A percentile compares a stretch with the other conserved stretches of the same genome.
These are phyloP conservation scores for Ogataea polymorpha DNA, from an alignment of 805 yeast genomes.

Conservation along the genomic window DNA sequence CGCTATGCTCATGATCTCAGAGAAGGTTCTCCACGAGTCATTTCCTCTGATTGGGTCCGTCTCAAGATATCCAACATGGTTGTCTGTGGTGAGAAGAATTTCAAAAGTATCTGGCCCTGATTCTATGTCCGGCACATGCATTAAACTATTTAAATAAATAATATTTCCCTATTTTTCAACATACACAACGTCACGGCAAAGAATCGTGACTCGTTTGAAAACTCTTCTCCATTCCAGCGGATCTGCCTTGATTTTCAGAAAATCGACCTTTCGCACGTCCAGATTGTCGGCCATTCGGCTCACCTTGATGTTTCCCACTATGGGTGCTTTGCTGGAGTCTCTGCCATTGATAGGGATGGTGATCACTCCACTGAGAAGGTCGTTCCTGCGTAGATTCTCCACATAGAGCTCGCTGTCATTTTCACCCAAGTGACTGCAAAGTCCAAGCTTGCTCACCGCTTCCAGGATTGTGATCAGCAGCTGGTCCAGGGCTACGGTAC, in stretches of 20 bases:
- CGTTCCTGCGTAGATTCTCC: conserved; percentile 26
- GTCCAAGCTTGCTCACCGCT: conserved; percentile 42
- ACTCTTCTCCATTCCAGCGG: conserved; percentile 73
- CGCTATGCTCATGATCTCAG: conserved; percentile 77
- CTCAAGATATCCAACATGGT: conserved; percentile 93
- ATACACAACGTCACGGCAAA: conserved; percentile 57
- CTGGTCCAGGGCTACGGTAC: conserved; percentile 41
- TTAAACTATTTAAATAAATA: conserved; percentile 10
- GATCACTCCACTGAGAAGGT: conserved; percentile 29
- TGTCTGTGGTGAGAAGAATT: conserved; percentile 86
- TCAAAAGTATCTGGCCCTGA: conserved; percentile 67
- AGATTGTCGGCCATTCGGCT: conserved; percentile 36
- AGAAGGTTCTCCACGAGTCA: conserved; percentile 84
- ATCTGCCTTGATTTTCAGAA: conserved; percentile 57
- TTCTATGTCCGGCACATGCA: conserved; percentile 41
- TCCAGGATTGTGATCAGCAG: conserved; percentile 41
- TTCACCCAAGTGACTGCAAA: conserved; percentile 24
- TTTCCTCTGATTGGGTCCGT: conserved; percentile 86
- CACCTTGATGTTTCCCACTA: conserved; percentile 47
- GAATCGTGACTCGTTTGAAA: conserved; percentile 53
- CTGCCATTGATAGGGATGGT: conserved; percentile 39
- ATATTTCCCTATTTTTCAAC: conserved; percentile 28
- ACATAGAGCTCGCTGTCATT: conserved; percentile 22
- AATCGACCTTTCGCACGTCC: conserved; percentile 47
- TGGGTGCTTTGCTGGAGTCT: conserved; percentile 43